A percentile compares a stretch with the other conserved stretches of the same genome.
Conservation (phyloP, 306 rosid species). For the Lagenaria siceraria region DNA sequence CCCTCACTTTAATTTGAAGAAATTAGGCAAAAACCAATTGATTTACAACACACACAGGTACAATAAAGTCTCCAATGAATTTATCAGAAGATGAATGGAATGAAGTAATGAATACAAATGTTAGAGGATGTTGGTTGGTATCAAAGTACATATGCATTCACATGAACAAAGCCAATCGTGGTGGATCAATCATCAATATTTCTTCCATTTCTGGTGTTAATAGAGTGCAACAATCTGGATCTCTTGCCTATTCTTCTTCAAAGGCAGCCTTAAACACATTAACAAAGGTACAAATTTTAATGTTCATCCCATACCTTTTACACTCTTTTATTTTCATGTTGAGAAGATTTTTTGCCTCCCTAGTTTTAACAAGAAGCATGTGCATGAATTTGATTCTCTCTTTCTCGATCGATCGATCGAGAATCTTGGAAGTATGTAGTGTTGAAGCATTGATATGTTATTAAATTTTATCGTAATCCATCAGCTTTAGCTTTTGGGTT, state of each 20-base stretch:
- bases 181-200: conserved; percentile 63
- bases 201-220: conserved; percentile 43
- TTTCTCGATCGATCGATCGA: no score
- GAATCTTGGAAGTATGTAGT: no score
- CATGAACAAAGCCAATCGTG: conserved; percentile 33
- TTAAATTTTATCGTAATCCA: no score
- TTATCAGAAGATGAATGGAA: conserved; percentile 69
- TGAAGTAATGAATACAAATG: conserved; percentile 32
- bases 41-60: conserved; percentile 18
- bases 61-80: conserved; percentile 37
- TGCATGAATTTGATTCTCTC: no score
- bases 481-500: no score
- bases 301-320: no score
- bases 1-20: no score
- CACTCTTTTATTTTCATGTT: no score
- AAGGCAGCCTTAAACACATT: conserved; percentile 38
- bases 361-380: no score
- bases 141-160: conserved; percentile 40
- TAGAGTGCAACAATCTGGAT: conserved; percentile 46
- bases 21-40: no score
- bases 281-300: conserved; percentile 36
- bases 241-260: conserved; percentile 38
- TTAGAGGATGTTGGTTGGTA: conserved; percentile 62
- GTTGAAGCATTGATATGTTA: no score
- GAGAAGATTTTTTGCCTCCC: no score